These are phyloP conservation scores for Terfezia claveryi DNA, from an alignment of 495 filamentous ascomycete genomes.

Conservation along the genomic window DNA sequence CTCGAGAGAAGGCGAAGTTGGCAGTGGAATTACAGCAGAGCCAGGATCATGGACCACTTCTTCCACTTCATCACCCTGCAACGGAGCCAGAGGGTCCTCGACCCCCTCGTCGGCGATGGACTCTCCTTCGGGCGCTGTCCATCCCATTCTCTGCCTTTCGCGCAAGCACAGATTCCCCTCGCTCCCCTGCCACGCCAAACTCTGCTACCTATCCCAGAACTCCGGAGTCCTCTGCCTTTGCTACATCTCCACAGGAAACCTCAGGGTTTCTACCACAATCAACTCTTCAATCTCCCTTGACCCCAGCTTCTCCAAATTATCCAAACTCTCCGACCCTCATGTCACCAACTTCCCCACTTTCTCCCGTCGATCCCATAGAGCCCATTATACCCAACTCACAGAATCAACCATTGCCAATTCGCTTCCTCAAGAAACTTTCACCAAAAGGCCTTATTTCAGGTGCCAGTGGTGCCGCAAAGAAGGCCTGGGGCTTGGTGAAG, in stretches of 20 bases:
- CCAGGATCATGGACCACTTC: too few relatives aligned
- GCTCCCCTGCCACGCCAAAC: background rate
- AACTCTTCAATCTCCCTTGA: background rate
- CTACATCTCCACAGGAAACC: background rate
- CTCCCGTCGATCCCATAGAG: too few relatives aligned
- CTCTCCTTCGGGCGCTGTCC: background rate
- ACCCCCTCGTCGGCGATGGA: background rate
- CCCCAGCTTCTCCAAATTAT: background rate
- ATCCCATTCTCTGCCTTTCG: background rate
- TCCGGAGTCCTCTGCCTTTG: background rate
- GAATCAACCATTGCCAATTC: background rate
- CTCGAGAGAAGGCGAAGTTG: background rate
- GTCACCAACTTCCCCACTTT: background rate
- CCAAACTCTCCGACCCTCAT: background rate
- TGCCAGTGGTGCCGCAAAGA: background rate
- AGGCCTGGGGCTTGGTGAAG: background rate
- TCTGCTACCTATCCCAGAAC: background rate
- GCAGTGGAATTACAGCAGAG: background rate
- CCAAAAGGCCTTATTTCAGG: background rate
- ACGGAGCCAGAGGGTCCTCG: too few relatives aligned
- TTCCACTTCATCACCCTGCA: too few relatives aligned
- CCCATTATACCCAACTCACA: background rate
- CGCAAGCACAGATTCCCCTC: background rate
- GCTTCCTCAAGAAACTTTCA: background rate
- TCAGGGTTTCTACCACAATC: background rate